Conservation (phyloP, 2,329 filamentous ascomycete species). For the Pseudogymnoascus sp. region DNA sequence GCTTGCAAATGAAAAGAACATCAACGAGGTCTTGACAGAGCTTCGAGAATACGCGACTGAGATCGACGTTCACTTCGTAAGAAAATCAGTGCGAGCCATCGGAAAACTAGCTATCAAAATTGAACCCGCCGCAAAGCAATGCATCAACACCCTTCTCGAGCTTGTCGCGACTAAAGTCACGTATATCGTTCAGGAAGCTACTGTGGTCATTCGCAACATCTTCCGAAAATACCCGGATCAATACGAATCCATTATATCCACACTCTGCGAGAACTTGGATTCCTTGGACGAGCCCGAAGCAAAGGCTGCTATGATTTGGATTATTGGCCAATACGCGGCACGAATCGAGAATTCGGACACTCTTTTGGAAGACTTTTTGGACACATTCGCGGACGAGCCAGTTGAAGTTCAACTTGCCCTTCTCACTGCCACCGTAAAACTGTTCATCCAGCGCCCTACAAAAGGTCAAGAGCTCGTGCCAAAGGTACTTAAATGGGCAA, state of each 20-base stretch:
- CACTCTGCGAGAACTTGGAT: conserved; percentile 91
- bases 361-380: conserved; percentile 88
- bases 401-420: conserved; percentile 93
- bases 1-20: conserved; percentile 92
- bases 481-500: conserved; percentile 95
- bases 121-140: conserved; percentile 80
- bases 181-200: conserved; percentile 98
- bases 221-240: conserved; percentile 99
- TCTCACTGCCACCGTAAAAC: conserved; percentile 90
- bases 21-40: conserved; percentile 88
- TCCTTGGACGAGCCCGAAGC: conserved; percentile 95
- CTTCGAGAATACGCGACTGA: conserved; percentile 94
- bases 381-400: conserved; percentile 87
- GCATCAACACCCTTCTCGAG: conserved; percentile 87
- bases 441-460: conserved; percentile 94
- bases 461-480: conserved; percentile 91
- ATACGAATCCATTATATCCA: conserved; percentile 95
- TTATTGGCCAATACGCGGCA: conserved; percentile 95
- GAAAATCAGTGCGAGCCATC: conserved; percentile 94
- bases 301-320: conserved; percentile 98
- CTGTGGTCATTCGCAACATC: conserved; percentile 96
- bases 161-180: conserved; percentile 96
- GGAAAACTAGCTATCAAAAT: conserved; percentile 99
- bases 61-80: conserved; percentile 97
- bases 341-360: conserved; percentile 95